These are phyloP conservation scores for Kurtzmaniella quercitrusa DNA, from an alignment of 1,139 yeast genomes.

Conservation along the genomic window DNA sequence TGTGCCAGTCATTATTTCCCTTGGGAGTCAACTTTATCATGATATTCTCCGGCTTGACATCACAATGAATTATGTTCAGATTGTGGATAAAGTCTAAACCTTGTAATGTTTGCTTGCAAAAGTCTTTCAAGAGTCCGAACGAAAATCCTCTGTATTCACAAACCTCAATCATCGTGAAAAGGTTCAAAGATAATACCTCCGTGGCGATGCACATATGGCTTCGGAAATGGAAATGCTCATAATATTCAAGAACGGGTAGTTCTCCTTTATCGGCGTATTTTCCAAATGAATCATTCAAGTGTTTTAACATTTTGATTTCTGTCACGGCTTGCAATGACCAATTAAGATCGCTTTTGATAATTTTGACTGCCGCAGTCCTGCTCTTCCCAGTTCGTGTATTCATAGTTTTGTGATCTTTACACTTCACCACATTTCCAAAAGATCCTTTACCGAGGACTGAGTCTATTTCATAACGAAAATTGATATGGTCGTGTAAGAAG, in stretches of 20 bases:
- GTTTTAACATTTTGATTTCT: slow-evolving; percentile 67
- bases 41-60: slow-evolving; percentile 67
- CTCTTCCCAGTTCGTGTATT: slow-evolving; percentile 7
- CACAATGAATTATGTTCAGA: slow-evolving; percentile 69
- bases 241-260: slow-evolving; percentile 44
- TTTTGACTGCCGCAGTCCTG: slow-evolving; percentile 64
- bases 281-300: slow-evolving; percentile 23
- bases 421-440: slow-evolving; percentile 75
- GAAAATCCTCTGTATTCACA: slow-evolving; percentile 61
- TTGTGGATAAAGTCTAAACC: slow-evolving; percentile 62
- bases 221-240: slow-evolving; percentile 73
- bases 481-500: slow-evolving; percentile 64
- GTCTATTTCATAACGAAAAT: slow-evolving; percentile 65
- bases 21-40: slow-evolving; percentile 37
- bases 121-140: slow-evolving; percentile 42
- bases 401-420: slow-evolving; percentile 62
- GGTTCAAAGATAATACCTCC: slow-evolving; percentile 64
- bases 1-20: slow-evolving; percentile 1
- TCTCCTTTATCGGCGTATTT: not conserved
- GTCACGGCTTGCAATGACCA: slow-evolving; percentile 78
- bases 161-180: slow-evolving; percentile 63
- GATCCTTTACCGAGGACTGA: slow-evolving; percentile 72
- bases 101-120: slow-evolving; percentile 53
- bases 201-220: slow-evolving; percentile 82
- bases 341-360: slow-evolving; percentile 68